Percentiles rank a stretch among this genome's conserved stretches.
Evolutionary conservation across 768 basidiomycete genomes (phyloP).

Genomic region (Cubamyces sp.): DNA sequence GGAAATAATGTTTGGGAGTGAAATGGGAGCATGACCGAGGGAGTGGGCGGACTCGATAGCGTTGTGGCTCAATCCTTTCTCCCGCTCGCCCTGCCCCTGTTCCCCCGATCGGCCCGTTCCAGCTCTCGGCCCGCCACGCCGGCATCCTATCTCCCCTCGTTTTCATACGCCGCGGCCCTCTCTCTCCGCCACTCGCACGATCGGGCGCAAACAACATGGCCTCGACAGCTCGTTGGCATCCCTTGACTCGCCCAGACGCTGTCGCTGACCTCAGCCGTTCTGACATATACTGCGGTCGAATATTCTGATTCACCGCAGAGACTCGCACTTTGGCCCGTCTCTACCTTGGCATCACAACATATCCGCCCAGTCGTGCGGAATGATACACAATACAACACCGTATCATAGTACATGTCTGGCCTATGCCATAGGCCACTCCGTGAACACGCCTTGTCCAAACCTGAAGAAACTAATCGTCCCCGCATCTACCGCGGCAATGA

Average conservation of each 20-base stretch:
- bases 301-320: too few species aligned
- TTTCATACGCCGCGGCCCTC: conserved; percentile 3
- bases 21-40: neutral
- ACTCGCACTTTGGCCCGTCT: too few species aligned
- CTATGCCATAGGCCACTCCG: conserved; percentile 73
- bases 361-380: too few species aligned
- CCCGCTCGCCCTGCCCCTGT: neutral
- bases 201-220: neutral
- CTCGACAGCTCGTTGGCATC: neutral
- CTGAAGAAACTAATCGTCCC: conserved; percentile 89
- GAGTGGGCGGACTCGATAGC: neutral
- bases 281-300: too few species aligned
- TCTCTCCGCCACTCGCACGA: neutral
- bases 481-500: conserved; percentile 87
- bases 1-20: neutral
- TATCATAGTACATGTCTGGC: too few species aligned
- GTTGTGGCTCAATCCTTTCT: conserved; percentile 10
- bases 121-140: conserved; percentile 9
- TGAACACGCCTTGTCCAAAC: conserved; percentile 85
- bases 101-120: conserved; percentile 6
- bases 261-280: too few species aligned
- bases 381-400: neutral
- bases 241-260: neutral
- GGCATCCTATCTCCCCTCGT: neutral
- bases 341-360: too few species aligned